These are phyloP conservation scores for Pseudopyrenochaeta lycopersici DNA, from an alignment of 2,329 filamentous ascomycete species.

Conservation along the genomic window DNA sequence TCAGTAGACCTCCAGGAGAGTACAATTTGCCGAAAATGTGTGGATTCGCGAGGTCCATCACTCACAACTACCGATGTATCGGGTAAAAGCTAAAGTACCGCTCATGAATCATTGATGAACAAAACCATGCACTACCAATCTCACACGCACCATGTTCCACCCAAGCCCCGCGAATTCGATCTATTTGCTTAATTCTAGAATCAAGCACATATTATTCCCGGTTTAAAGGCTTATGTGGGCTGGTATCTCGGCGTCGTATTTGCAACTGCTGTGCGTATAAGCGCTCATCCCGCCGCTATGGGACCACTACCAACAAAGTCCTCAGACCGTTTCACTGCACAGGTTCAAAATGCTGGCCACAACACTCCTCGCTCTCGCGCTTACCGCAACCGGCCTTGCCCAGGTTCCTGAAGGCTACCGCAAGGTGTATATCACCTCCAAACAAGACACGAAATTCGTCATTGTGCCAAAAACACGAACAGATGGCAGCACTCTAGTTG, in stretches of 20 bases:
- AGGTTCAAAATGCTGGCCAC: constrained; percentile 27
- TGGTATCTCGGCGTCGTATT: not conserved
- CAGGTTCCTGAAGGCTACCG: constrained; percentile 38
- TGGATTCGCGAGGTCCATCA: not conserved
- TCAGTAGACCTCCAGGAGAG: too few relatives aligned
- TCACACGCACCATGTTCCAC: not conserved
- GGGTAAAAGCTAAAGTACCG: constrained; percentile 1
- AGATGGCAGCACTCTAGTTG: constrained; percentile 31
- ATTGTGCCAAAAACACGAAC: constrained; percentile 36
- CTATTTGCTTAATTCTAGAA: constrained; percentile 1
- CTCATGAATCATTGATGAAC: not conserved
- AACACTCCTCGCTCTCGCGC: constrained; percentile 24
- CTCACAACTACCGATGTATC: not conserved
- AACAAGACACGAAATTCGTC: constrained; percentile 38
- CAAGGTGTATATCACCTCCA: constrained; percentile 39
- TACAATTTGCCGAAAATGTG: too few relatives aligned
- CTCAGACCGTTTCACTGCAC: not conserved
- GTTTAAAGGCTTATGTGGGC: not conserved
- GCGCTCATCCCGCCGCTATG: not conserved
- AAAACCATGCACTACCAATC: not conserved
- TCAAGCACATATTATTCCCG: not conserved
- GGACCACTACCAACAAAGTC: not conserved
- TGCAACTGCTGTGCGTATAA: not conserved
- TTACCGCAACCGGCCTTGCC: constrained; percentile 30
- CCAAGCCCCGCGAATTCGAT: not conserved